Evolutionary conservation across 2,329 filamentous ascomycete genomes (phyloP).

Genomic region (Dendryphion nanum): DNA sequence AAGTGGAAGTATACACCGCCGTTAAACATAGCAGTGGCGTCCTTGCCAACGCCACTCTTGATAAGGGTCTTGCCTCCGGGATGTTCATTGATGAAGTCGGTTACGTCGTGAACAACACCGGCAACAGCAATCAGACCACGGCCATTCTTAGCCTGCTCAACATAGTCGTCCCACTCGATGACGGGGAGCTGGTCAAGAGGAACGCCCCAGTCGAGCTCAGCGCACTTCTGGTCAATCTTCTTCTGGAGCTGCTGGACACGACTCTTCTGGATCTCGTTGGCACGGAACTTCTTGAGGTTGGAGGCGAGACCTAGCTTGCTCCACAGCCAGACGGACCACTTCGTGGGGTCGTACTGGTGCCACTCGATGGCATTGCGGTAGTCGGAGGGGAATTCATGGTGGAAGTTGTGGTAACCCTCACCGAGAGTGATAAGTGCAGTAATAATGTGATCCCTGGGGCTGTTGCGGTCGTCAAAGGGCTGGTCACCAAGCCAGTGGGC

Average conservation of each 20-base stretch:
- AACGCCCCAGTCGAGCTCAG: conserved; percentile 38
- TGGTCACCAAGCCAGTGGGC: conserved; percentile 53
- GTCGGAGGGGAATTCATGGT: conserved; percentile 42
- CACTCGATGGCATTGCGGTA: conserved; percentile 41
- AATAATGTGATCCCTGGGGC: conserved; percentile 37
- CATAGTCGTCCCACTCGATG: conserved; percentile 40
- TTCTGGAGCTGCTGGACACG: conserved; percentile 42
- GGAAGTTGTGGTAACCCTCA: conserved; percentile 45
- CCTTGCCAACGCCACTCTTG: conserved; percentile 35
- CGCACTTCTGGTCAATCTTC: conserved; percentile 35
- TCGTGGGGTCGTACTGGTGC: conserved; percentile 42
- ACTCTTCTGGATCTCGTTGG: conserved; percentile 43
- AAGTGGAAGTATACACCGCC: conserved; percentile 41
- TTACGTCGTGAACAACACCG: conserved; percentile 40
- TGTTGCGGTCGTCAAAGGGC: conserved; percentile 40
- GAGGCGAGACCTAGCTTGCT: conserved; percentile 32
- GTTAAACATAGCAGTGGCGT: conserved; percentile 41
- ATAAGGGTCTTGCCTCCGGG: conserved; percentile 40
- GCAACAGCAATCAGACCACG: conserved; percentile 34
- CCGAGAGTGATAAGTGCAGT: conserved; percentile 41
- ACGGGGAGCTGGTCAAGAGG: conserved; percentile 38
- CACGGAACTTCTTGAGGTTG: conserved; percentile 40
- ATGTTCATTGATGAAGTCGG: conserved; percentile 37
- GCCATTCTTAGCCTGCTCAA: conserved; percentile 24
- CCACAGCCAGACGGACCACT: conserved; percentile 39